Base-by-base conservation (phyloP, 2,329 filamentous ascomycete genomes). In the Elsinoe batatas region DNA sequence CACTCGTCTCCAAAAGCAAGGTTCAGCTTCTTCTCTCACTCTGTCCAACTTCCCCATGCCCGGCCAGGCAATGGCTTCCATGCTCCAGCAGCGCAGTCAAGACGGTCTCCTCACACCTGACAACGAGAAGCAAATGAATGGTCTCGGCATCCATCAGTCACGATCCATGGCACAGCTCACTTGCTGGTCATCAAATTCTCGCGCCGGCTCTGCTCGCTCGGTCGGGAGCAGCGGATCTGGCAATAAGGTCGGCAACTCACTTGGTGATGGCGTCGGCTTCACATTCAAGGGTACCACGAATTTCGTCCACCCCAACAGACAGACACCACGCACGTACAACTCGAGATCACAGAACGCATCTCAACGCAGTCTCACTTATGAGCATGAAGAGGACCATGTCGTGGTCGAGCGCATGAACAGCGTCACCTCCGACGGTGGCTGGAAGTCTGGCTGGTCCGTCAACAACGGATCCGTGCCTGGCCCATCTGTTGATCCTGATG, bases 381-480 rank as follows among this genome's bases (percentile, higher is more conserved):
- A 55, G 38, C 30, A 55, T 7, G 38, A 55, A 33, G 53, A 55
- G 22, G 53, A 55, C 8, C 40, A 42, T 36, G 53, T 44, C 40
- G 32, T 55, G 18, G 53, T 55, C 37, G 53, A 55, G 42, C 53
- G 53, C 36, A 55, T 55, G 53, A 55, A 55, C 53, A 55, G 53
- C 46, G 53, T 55, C 15, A 55, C 53, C 4, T 55, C 53, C 22
- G 53, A 55, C 30, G 53, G 53, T 15, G 53, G 53, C 30, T 55
- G 53, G 53, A 55, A 55, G 40, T 55, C 53, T 47, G 53, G 53
- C 38, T 55, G 53, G 53, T 55, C 53, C 10, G 53, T 55, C 53
- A 44, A 55, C 38, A 47, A 47, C 36, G 53, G 53, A 30, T 55
- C 53, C 15, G 32, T 55, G 40, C 47, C 53, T 37, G 53, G 42